phyloP scores from a whole-genome alignment of 371 early-diverging fungal species.

The Apophysomyces variabilis region DNA sequence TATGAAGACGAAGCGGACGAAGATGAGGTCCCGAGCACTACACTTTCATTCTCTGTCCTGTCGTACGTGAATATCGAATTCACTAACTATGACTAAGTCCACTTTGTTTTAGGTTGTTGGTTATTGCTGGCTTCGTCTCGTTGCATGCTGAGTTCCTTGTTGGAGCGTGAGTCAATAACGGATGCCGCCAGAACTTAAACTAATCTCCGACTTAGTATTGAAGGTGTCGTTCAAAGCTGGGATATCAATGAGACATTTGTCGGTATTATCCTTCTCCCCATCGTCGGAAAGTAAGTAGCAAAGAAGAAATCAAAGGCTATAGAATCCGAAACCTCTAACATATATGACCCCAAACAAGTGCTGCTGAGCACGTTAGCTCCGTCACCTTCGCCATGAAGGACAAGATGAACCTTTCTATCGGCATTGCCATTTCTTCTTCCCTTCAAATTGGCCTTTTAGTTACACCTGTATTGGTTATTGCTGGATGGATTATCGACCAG shows the following conservation, averaged over 20 bases:
- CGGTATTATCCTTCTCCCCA: constrained; percentile 85
- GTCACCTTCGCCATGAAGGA: constrained; percentile 84
- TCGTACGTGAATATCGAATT: constrained; percentile 26
- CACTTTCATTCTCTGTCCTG: constrained; percentile 46
- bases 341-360: constrained; percentile 18
- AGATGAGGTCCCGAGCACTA: constrained; percentile 52
- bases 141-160: constrained; percentile 85
- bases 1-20: constrained; percentile 57
- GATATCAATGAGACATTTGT: constrained; percentile 79
- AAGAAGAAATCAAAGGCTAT: neutral
- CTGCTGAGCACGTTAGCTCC: constrained; percentile 75
- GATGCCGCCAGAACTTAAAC: neutral
- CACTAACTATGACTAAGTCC: neutral
- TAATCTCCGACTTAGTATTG: constrained; percentile 58
- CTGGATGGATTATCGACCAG: constrained; percentile 83
- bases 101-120: constrained; percentile 37
- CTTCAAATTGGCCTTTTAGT: constrained; percentile 91
- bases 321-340: neutral
- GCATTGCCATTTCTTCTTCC: constrained; percentile 86
- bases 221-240: constrained; percentile 69
- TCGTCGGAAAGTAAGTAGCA: constrained; percentile 69
- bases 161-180: constrained; percentile 43
- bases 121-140: constrained; percentile 65
- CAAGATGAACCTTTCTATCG: constrained; percentile 89
- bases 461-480: constrained; percentile 81